A percentile compares a stretch with the other conserved stretches of the same genome.
Evolutionary conservation across 1,139 yeast species (phyloP).

Genomic region (Wickerhamomyces sp.): DNA sequence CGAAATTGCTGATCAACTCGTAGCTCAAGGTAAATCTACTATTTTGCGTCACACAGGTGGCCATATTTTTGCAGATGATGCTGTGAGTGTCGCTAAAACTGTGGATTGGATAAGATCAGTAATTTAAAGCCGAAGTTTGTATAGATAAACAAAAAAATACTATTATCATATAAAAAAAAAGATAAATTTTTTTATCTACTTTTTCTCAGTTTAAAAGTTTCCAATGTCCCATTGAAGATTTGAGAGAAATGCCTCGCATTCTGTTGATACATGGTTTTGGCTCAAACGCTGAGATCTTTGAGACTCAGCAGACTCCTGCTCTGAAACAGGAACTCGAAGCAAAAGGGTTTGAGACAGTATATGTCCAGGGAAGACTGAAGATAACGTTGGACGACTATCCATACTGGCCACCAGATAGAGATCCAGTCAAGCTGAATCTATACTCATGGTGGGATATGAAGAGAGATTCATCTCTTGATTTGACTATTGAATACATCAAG

Average conservation of each 20-base stretch:
- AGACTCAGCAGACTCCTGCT: constrained; percentile 2
- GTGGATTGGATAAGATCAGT: constrained; percentile 8
- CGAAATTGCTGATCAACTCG: constrained; percentile 2
- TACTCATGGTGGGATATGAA: constrained; percentile 11
- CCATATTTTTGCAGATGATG: constrained; percentile 7
- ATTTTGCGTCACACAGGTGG: constrained; percentile 5
- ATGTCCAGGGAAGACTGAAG: constrained; percentile 7
- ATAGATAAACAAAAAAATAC: too few relatives aligned
- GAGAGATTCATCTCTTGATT: neutral
- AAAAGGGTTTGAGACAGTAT: constrained; percentile 4
- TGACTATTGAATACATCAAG: constrained; percentile 4
- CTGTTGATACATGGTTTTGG: constrained; percentile 12
- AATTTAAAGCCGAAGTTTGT: too few relatives aligned
- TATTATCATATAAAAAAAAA: too few relatives aligned
- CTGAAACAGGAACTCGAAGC: constrained; percentile 2
- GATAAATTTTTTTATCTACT: too few relatives aligned
- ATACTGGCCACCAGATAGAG: constrained; percentile 7
- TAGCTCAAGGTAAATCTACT: neutral
- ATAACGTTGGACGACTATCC: constrained; percentile 5
- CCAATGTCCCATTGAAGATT: neutral
- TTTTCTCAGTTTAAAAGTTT: too few relatives aligned
- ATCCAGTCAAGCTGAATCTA: constrained; percentile 2
- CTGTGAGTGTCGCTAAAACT: neutral
- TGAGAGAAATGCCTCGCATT: neutral
- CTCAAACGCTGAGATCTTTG: constrained; percentile 6